Conservation (phyloP, 805 yeast genomes). For the Yarrowia phangngaensis region DNA sequence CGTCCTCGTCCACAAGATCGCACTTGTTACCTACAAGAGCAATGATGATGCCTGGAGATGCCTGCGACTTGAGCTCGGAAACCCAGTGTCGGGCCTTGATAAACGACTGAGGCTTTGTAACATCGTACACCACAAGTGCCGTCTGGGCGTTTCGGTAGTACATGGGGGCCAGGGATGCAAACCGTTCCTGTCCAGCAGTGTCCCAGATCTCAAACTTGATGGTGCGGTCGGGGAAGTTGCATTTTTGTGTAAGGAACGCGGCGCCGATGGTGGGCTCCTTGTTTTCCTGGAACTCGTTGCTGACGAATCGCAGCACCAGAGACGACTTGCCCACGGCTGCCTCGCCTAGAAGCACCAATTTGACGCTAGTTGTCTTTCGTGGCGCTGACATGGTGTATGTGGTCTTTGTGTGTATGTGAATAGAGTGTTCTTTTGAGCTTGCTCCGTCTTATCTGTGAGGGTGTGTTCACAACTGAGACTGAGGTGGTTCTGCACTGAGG, state of each 20-base stretch:
- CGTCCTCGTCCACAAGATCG: slow-evolving; percentile 62
- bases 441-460: not conserved
- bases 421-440: not conserved
- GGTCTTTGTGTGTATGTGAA: not conserved
- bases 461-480: no score
- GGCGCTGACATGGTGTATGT: slow-evolving; percentile 18
- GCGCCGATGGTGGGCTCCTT: slow-evolving; percentile 99
- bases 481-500: no score
- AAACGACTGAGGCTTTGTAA: slow-evolving; percentile 91
- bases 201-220: slow-evolving; percentile 75
- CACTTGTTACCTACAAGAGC: slow-evolving; percentile 92
- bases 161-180: slow-evolving; percentile 95
- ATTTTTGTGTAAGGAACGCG: slow-evolving; percentile 90
- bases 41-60: slow-evolving; percentile 83
- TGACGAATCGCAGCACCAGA: slow-evolving; percentile 84
- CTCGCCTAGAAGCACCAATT: slow-evolving; percentile 88
- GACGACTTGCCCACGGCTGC: slow-evolving; percentile 98
- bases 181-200: slow-evolving; percentile 97
- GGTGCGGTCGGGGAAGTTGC: slow-evolving; percentile 77
- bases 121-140: slow-evolving; percentile 91
- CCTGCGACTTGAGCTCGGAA: slow-evolving; percentile 91
- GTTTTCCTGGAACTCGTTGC: slow-evolving; percentile 93
- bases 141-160: slow-evolving; percentile 97
- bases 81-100: slow-evolving; percentile 98
- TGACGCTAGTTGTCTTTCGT: slow-evolving; percentile 59